A percentile compares a stretch with the other conserved stretches of the same genome.
These are phyloP conservation scores for Cryphonectria parasitica DNA, from an alignment of 2,329 filamentous ascomycete genomes.

Conservation along the genomic window DNA sequence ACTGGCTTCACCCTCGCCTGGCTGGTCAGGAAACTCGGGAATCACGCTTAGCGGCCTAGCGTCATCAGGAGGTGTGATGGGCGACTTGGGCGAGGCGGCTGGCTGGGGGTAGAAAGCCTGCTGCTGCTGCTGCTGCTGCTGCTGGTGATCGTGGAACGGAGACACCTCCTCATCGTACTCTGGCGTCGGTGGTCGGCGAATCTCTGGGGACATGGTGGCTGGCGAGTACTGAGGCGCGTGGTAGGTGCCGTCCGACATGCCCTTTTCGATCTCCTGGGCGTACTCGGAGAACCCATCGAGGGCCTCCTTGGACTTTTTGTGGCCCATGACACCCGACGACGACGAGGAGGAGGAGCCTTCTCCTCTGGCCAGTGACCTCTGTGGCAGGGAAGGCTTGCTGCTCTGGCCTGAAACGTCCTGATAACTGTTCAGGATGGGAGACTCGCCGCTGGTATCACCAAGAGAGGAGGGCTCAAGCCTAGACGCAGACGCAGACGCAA, in stretches of 20 bases:
- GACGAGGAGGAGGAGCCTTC: constrained; percentile 2
- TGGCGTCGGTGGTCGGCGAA: constrained; percentile 51
- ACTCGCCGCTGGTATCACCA: constrained; percentile 17
- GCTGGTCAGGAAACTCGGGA: constrained; percentile 16
- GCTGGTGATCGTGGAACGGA: background rate
- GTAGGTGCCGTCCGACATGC: constrained; percentile 21
- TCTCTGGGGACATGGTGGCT: constrained; percentile 20
- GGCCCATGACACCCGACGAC: constrained; percentile 32
- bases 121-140: background rate
- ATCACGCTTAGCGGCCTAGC: constrained; percentile 25
- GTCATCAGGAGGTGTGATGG: constrained; percentile 42
- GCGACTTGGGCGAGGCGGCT: constrained; percentile 49
- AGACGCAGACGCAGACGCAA: constrained; percentile 28
- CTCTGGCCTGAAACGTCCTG: constrained; percentile 36
- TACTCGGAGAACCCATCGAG: constrained; percentile 25
- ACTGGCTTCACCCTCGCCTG: constrained; percentile 13
- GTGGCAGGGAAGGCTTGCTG: constrained; percentile 36
- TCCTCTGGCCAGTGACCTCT: constrained; percentile 26
- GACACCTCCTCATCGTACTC: constrained; percentile 47
- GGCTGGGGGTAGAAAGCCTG: constrained; percentile 36
- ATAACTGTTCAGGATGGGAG: constrained; percentile 28
- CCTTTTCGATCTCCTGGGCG: constrained; percentile 27
- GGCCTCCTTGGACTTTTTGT: constrained; percentile 15
- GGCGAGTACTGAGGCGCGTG: constrained; percentile 21
- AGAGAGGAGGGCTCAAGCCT: background rate